phyloP scores from a whole-genome alignment of 2,329 filamentous ascomycete genomes.

The Colletotrichum phormii region DNA sequence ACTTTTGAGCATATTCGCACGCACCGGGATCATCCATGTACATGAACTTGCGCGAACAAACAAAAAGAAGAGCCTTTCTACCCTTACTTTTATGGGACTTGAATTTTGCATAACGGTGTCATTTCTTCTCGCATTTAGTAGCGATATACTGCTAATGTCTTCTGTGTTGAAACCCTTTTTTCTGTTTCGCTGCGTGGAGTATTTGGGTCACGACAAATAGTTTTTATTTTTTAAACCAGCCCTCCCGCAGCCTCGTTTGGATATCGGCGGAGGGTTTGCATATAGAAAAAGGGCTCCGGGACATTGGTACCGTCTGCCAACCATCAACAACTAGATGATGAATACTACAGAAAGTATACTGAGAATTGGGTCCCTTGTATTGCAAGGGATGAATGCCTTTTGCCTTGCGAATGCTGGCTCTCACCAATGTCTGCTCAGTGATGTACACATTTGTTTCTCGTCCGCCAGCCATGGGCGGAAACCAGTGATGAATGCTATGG shows the following conservation, averaged over 20 bases:
- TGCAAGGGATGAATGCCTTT: not conserved
- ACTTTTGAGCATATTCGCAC: slow-evolving; percentile 31
- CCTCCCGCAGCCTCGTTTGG: not conserved
- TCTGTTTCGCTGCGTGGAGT: slow-evolving; percentile 36
- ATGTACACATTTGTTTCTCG: too few species aligned
- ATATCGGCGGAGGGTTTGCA: slow-evolving; percentile 12
- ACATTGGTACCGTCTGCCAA: slow-evolving; percentile 3
- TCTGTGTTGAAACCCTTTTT: slow-evolving; percentile 25
- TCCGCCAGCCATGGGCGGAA: too few species aligned
- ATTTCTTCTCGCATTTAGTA: slow-evolving; percentile 35
- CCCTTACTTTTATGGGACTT: not conserved
- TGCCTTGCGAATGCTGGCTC: too few species aligned
- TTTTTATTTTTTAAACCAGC: slow-evolving; percentile 20
- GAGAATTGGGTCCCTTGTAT: not conserved
- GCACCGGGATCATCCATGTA: slow-evolving; percentile 30
- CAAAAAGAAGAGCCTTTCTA: not conserved
- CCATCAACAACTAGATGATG: slow-evolving; percentile 32
- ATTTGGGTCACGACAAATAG: slow-evolving; percentile 34
- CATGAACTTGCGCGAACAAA: slow-evolving; percentile 24
- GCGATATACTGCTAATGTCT: slow-evolving; percentile 37
- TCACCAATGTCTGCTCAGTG: too few species aligned
- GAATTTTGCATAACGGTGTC: slow-evolving; percentile 29
- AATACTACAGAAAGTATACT: slow-evolving; percentile 30
- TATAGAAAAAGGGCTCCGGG: slow-evolving; percentile 27
- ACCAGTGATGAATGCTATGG: too few species aligned